Percentiles rank a stretch among this genome's conserved stretches.
Conservation (phyloP, 2,329 filamentous ascomycete genomes). For the Hypoxylon sp. region DNA sequence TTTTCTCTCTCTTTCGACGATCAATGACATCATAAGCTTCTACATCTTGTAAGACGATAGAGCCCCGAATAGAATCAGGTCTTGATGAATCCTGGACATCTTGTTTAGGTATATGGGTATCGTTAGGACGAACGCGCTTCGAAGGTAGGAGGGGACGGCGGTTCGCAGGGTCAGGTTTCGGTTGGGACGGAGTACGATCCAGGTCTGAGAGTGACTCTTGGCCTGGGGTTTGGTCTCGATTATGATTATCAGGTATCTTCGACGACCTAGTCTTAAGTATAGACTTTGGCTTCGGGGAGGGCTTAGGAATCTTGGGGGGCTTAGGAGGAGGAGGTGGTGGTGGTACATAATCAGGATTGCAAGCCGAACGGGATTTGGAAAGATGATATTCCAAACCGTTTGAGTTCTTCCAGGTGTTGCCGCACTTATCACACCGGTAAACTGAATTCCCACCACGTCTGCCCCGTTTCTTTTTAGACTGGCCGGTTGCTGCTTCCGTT, state of each 20-base stretch:
- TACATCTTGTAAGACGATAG: slow-evolving; percentile 47
- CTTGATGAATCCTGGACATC: background rate
- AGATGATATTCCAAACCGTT: slow-evolving; percentile 72
- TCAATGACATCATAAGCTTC: slow-evolving; percentile 48
- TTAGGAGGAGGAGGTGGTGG: slow-evolving; percentile 33
- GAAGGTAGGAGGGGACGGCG: slow-evolving; percentile 25
- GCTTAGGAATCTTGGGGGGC: slow-evolving; percentile 21
- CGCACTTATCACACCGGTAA: slow-evolving; percentile 68
- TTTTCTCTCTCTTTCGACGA: slow-evolving; percentile 31
- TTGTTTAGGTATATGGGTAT: background rate
- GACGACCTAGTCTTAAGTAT: slow-evolving; percentile 27
- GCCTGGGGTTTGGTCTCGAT: background rate
- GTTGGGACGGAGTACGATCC: slow-evolving; percentile 3
- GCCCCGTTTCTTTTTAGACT: slow-evolving; percentile 32
- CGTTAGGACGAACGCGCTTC: slow-evolving; percentile 28
- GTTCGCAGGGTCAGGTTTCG: background rate
- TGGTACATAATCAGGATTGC: slow-evolving; percentile 65
- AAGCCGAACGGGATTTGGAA: slow-evolving; percentile 67
- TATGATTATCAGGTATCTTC: background rate
- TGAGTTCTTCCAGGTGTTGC: slow-evolving; percentile 70
- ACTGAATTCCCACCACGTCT: slow-evolving; percentile 48
- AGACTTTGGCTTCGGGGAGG: slow-evolving; percentile 39
- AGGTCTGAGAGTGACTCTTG: background rate
- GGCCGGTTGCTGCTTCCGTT: slow-evolving; percentile 30
- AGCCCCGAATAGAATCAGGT: slow-evolving; percentile 17